Evolutionary conservation across 2,329 filamentous ascomycete species (phyloP).

Genomic region (Xylaria polymorpha): DNA sequence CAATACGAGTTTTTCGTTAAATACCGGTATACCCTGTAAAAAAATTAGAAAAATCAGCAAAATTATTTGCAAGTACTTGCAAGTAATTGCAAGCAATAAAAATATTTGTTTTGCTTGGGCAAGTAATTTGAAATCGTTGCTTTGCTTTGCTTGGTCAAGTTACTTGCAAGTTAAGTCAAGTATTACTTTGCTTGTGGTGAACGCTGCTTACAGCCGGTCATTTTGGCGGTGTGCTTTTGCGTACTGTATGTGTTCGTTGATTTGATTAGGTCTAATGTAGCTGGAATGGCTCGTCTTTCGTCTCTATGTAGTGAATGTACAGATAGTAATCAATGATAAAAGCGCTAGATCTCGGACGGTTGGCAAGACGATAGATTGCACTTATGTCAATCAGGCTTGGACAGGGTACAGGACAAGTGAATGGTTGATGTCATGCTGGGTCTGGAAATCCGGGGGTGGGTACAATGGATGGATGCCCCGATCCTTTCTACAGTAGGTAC

Average conservation of each 20-base stretch:
- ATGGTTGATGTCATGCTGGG: conserved; percentile 14
- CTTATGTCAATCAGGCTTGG: conserved; percentile 1
- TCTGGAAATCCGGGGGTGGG: background rate
- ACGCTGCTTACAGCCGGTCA: conserved; percentile 41
- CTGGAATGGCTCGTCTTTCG: background rate
- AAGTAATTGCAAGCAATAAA: too few relatives aligned
- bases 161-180: too few relatives aligned
- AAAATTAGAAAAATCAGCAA: too few relatives aligned
- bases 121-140: too few relatives aligned
- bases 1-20: too few relatives aligned
- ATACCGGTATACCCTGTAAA: too few relatives aligned
- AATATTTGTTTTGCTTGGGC: too few relatives aligned
- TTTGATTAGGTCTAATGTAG: background rate
- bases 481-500: background rate
- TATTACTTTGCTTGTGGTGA: too few relatives aligned
- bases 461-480: background rate
- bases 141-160: too few relatives aligned
- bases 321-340: background rate
- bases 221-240: background rate
- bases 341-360: background rate
- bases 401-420: too few relatives aligned
- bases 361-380: background rate
- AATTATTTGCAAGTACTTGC: too few relatives aligned
- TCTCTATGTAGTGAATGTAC: background rate
- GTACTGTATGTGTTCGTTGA: background rate